Evolutionary conservation across 2,329 filamentous ascomycete species (phyloP).

Genomic region (Colletotrichum endophyticum): DNA sequence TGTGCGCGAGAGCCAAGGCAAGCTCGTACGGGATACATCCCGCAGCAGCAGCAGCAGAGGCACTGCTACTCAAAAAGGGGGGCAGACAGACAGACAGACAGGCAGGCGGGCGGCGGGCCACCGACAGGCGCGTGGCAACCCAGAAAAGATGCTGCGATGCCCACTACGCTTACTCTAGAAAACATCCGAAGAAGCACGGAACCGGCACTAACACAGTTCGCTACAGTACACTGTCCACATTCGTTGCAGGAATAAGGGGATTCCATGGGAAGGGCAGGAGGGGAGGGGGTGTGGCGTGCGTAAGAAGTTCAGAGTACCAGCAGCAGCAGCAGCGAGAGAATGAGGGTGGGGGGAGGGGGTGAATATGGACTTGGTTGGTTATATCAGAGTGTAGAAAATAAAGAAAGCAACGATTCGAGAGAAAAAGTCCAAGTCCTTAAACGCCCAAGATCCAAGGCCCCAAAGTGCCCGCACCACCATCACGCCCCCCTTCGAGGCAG

Average conservation of each 20-base stretch:
- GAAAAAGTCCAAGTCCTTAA: neutral
- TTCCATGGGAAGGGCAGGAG: neutral
- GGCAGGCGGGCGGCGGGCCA: neutral
- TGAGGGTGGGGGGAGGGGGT: neutral
- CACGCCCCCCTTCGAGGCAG: neutral
- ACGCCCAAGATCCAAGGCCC: neutral
- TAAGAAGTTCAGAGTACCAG: neutral
- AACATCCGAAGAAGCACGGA: neutral
- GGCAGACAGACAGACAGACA: neutral
- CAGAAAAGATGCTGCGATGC: neutral
- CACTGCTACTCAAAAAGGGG: neutral
- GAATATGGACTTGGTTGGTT: neutral
- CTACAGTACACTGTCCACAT: slow-evolving; percentile 5
- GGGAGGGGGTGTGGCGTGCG: neutral
- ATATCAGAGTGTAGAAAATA: neutral
- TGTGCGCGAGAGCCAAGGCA: neutral
- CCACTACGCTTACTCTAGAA: neutral
- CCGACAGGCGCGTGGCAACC: neutral
- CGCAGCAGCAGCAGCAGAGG: neutral
- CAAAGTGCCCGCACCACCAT: neutral
- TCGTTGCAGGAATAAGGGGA: neutral
- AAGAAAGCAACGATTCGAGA: neutral
- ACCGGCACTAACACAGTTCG: neutral
- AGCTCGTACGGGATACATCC: neutral
- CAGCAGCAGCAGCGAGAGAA: neutral